Evolutionary conservation across 73 alveolate species (phyloP), one percentile per base, ranked within the genome.

Genomic region (Effrenium voratum): DNA sequence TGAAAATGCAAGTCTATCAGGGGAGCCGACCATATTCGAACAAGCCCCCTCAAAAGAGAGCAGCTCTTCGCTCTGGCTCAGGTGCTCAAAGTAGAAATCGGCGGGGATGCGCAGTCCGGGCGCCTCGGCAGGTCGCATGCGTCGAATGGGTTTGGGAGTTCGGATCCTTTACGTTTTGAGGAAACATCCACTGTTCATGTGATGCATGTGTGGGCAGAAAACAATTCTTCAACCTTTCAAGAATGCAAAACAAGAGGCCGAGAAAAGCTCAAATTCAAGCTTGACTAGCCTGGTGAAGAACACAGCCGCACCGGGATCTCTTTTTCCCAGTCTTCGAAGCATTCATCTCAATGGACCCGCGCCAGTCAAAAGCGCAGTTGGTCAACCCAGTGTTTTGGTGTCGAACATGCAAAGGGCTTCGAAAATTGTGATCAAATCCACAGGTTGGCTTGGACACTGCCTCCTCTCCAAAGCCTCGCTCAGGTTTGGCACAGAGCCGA

Each of bases 41-140:
- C n/a, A n/a, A n/a, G n/a, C n/a, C n/a, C n/a, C n/a, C n/a, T n/a
- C n/a, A n/a, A n/a, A n/a, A n/a, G n/a, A n/a, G n/a, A n/a, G n/a
- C n/a, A n/a, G n/a, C n/a, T n/a, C n/a, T n/a, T n/a, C n/a, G n/a
- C n/a, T n/a, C n/a, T n/a, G n/a, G n/a, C n/a, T n/a, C n/a, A 90
- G 97, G 97, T 90, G 41, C 97, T 90, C 77, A 90, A 90, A 57
- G 97, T 90, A 75, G 97, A 90, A 75, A 90, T 90, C 32, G 97
- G 97, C 2, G 97, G 97, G 28, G 97, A 90, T 46, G 97, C 97
- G 19, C 97, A 90, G 87, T 63, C 97, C 5, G 97, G 97, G 97
- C 49, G 32, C 46, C 76, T 90, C 30, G 68, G 70, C 43, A 44
- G 66, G 6, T 4, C 8, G 43, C 43, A 52, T 19, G 63, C 19